Conservation (phyloP, 345 rosid genomes). For the Gossypium longicalyx region DNA sequence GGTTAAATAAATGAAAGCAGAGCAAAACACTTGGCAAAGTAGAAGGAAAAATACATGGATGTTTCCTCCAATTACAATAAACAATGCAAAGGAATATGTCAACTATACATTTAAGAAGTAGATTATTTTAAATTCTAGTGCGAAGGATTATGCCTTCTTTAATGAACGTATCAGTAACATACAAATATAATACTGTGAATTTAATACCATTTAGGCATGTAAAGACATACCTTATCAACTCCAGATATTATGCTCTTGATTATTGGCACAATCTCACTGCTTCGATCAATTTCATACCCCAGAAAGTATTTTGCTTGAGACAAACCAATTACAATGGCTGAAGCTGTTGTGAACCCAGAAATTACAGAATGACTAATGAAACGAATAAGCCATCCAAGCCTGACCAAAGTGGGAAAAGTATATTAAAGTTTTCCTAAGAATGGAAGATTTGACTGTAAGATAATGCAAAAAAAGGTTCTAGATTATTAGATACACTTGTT, state of each 20-base stretch:
- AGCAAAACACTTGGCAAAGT: conserved; percentile 9
- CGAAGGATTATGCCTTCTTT: neutral
- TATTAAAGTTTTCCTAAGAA: neutral
- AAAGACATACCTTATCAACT: conserved; percentile 57
- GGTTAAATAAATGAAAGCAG: conserved; percentile 41
- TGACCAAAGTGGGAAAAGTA: conserved; percentile 22
- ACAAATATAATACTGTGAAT: neutral
- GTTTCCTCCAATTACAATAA: conserved; percentile 7
- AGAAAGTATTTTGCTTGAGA: conserved; percentile 94
- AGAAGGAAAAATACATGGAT: neutral
- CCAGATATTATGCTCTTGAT: conserved; percentile 89
- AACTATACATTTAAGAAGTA: neutral
- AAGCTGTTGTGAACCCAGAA: conserved; percentile 94
- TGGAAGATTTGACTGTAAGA: neutral
- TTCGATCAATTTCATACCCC: conserved; percentile 74
- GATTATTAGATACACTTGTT: neutral
- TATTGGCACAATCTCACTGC: conserved; percentile 88
- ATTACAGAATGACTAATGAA: conserved; percentile 98
- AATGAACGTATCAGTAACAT: neutral
- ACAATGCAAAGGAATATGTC: conserved; percentile 4
- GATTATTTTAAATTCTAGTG: neutral
- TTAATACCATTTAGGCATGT: neutral
- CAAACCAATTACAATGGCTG: conserved; percentile 91
- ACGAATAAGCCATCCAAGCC: conserved; percentile 99
- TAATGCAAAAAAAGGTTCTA: conserved; percentile 6